Conservation (phyloP, 257 asterid genomes). For the Solanum rostratum region DNA sequence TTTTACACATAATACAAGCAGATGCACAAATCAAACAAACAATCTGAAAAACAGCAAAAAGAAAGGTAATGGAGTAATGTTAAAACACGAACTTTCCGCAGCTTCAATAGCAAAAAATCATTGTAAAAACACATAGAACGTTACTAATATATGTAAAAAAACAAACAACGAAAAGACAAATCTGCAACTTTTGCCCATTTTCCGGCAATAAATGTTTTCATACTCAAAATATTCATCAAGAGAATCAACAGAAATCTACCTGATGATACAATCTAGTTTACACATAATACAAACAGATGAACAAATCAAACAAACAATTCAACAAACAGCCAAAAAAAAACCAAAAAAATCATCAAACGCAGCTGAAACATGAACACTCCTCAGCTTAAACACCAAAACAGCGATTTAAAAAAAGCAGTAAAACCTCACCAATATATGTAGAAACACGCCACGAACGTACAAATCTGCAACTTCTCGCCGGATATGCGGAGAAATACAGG, state of each 20-base stretch:
- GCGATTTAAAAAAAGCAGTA: background rate
- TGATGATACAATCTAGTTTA: no score
- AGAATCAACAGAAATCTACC: background rate
- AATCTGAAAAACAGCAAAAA: background rate
- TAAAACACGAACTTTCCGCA: background rate
- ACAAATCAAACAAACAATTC: background rate
- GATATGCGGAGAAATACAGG: background rate
- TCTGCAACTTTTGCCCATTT: no score
- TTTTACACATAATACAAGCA: background rate
- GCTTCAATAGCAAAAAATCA: background rate
- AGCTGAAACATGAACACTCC: fast-evolving
- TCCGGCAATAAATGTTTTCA: no score
- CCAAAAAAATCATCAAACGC: background rate
- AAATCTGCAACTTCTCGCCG: background rate
- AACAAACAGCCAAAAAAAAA: background rate
- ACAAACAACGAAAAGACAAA: background rate
- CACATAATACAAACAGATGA: no score
- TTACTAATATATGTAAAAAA: background rate
- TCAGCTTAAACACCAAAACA: background rate
- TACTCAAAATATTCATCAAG: no score
- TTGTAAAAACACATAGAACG: background rate
- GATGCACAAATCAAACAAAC: background rate
- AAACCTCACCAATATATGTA: background rate
- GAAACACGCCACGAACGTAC: background rate
- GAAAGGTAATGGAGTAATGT: background rate